A percentile compares a stretch with the other conserved stretches of the same genome.
These are phyloP conservation scores for Collybiopsis luxurians DNA, from an alignment of 768 basidiomycete genomes.

Conservation along the genomic window DNA sequence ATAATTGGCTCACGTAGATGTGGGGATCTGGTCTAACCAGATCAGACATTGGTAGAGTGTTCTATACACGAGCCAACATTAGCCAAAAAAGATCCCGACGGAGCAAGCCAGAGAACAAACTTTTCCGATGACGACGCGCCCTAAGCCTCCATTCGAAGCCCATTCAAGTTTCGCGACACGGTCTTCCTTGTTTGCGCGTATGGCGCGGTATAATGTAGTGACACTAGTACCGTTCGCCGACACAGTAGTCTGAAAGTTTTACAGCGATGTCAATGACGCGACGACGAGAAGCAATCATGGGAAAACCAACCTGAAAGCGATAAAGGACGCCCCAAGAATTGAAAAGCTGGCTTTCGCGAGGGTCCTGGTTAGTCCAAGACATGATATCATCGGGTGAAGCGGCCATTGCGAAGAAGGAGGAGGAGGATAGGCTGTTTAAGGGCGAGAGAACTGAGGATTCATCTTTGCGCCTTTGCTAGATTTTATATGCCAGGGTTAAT, in stretches of 20 bases:
- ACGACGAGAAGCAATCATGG: slow-evolving; percentile 10
- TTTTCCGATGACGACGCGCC: slow-evolving; percentile 84
- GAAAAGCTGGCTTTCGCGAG: slow-evolving; percentile 80
- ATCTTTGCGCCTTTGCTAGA: slow-evolving; percentile 21
- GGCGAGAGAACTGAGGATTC: slow-evolving; percentile 24
- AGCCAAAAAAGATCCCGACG: background rate
- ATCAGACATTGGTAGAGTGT: slow-evolving; percentile 79
- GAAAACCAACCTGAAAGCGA: slow-evolving; percentile 64
- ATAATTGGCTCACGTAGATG: slow-evolving; percentile 46
- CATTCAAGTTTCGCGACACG: slow-evolving; percentile 87
- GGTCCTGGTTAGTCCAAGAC: slow-evolving; percentile 86
- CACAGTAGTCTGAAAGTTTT: slow-evolving; percentile 55
- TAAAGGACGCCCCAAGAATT: slow-evolving; percentile 80
- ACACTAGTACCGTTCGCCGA: slow-evolving; percentile 62
- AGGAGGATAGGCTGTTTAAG: slow-evolving; percentile 23
- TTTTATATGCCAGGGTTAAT: slow-evolving; percentile 54
- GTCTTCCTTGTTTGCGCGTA: slow-evolving; percentile 83
- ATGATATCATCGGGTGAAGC: slow-evolving; percentile 64
- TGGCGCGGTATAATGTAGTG: slow-evolving; percentile 78
- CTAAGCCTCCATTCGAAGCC: slow-evolving; percentile 78
- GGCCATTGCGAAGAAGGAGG: slow-evolving; percentile 36
- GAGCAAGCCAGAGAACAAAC: slow-evolving; percentile 35
- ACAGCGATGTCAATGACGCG: slow-evolving; percentile 19
- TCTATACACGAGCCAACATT: slow-evolving; percentile 43
- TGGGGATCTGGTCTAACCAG: slow-evolving; percentile 69